Percentiles rank a stretch among this genome's conserved stretches.
Conservation (phyloP, 352 stramenopile genomes). For the Globisporangium cystogenes region DNA sequence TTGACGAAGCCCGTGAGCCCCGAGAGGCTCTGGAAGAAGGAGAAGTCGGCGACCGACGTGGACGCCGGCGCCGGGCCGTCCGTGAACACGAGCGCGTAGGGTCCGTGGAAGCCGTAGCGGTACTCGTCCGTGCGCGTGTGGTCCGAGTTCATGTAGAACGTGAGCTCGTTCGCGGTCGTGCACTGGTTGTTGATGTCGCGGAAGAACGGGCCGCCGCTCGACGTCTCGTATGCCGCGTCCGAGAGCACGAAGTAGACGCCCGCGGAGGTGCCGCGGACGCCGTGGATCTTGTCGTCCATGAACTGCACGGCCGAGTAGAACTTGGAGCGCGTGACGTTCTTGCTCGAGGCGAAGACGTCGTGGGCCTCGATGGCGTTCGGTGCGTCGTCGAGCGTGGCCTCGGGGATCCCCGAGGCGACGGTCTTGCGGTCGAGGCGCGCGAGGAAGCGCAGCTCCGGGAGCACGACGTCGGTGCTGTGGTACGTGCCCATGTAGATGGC, state of each 20-base stretch:
- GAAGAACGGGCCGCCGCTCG: slow-evolving; percentile 39
- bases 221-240: slow-evolving; percentile 35
- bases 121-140: slow-evolving; percentile 51
- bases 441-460: slow-evolving; percentile 42
- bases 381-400: slow-evolving; percentile 28
- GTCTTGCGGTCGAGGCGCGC: slow-evolving; percentile 31
- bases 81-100: slow-evolving; percentile 38
- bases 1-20: slow-evolving; percentile 30
- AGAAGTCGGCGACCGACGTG: slow-evolving; percentile 24
- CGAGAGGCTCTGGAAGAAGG: slow-evolving; percentile 31
- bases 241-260: slow-evolving; percentile 54
- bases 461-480: slow-evolving; percentile 23
- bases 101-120: slow-evolving; percentile 46
- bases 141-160: slow-evolving; percentile 61
- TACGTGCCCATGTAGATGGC: slow-evolving; percentile 53
- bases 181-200: slow-evolving; percentile 58
- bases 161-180: slow-evolving; percentile 37
- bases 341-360: slow-evolving; percentile 26
- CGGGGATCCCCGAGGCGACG: slow-evolving; percentile 27
- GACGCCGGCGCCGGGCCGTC: slow-evolving; percentile 20
- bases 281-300: slow-evolving; percentile 34
- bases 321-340: slow-evolving; percentile 29
- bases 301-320: slow-evolving; percentile 40
- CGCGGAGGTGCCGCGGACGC: slow-evolving; percentile 24
- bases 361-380: slow-evolving; percentile 31